Evolutionary conservation across 1,284 basidiomycete genomes (phyloP), one percentile per base, ranked within the genome.

Genomic region (Moesziomyces antarcticus): DNA sequence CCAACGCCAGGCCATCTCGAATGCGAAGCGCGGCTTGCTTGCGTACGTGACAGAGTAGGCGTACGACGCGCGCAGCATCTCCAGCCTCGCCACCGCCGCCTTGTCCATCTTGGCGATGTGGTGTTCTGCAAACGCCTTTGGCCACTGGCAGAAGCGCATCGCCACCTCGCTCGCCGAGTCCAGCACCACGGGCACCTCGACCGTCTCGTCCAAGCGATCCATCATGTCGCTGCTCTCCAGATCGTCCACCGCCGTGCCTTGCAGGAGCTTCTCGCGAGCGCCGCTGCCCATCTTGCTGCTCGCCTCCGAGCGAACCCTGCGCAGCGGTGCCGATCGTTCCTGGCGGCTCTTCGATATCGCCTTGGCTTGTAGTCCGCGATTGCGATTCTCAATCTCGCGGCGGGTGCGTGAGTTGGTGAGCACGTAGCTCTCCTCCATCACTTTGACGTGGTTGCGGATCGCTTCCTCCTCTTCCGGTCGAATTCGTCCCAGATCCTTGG

Each of bases 1-100:
- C 70, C 64, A 73, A 2, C 44, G 25, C 60, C 64, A 73, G 1
- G 56, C 70, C 59, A 73, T 63, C 50, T 73, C 64, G 45, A 73
- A 73, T 5, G 60, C 59, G 43, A 73, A 73, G 14, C 50, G 51
- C 14, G 64, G 64, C 41, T 53, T 52, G 16, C 37, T 22, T 1
- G 27, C 6, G 41, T 67, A 73, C 10, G 64, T 59, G 30, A 59
- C 41, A 24, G 56, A 63, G 37, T 73, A 73, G 4, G 70, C 56
- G 30, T 68, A 73, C 43, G 70, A 67, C 1, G 70, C 64, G 4
- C 70, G 59, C 27, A 73, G 48, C n/a, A 24, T 27, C 16, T 22
- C 59, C 3, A 73, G 56, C 30, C 57, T 33, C 10, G 50, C 50
- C 11, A 63, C 45, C 27, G 56, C 53, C 11, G 30, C 20, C 21